phyloP scores from a whole-genome alignment of 805 yeast species.

The Metschnikowia anglica region DNA sequence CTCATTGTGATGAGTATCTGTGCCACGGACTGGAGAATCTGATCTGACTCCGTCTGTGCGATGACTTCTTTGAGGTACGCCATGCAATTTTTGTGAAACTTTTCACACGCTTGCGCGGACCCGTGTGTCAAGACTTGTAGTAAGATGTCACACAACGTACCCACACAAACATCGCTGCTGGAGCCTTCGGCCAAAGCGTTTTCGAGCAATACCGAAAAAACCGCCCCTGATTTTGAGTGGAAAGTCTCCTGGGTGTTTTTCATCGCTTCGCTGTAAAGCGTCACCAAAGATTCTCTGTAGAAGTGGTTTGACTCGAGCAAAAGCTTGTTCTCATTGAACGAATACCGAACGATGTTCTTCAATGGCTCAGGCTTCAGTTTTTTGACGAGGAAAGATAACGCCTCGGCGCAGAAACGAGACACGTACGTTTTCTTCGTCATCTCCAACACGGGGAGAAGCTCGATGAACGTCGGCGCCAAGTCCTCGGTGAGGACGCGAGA shows the following conservation, averaged over 20 bases:
- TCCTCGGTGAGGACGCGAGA: conserved; percentile 62
- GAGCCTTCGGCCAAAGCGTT: conserved; percentile 22
- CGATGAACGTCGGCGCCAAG: conserved; percentile 64
- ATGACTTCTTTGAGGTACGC: conserved; percentile 21
- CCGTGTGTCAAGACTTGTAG: conserved; percentile 56
- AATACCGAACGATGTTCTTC: conserved; percentile 42
- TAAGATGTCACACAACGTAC: conserved; percentile 56
- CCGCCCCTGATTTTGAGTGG: conserved; percentile 65
- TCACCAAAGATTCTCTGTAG: conserved; percentile 57
- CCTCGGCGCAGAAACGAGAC: conserved; percentile 85
- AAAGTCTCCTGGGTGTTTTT: conserved; percentile 68
- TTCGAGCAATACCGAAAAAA: conserved; percentile 48
- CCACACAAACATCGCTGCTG: conserved; percentile 11
- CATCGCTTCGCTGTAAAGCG: conserved; percentile 70
- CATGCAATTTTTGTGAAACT: conserved; percentile 40
- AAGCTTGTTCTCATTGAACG: conserved; percentile 36
- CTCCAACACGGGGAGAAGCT: conserved; percentile 63
- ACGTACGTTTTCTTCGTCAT: conserved; percentile 59
- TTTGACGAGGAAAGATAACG: conserved; percentile 77
- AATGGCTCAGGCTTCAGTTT: conserved; percentile 56
- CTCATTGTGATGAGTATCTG: conserved; percentile 48
- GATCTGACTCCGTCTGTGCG: conserved; percentile 3
- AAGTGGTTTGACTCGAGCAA: conserved; percentile 39
- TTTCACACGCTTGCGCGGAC: conserved; percentile 44
- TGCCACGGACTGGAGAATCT: conserved; percentile 21